Base-by-base conservation (phyloP, 1,284 basidiomycete genomes). In the Vanrija pseudolonga region DNA sequence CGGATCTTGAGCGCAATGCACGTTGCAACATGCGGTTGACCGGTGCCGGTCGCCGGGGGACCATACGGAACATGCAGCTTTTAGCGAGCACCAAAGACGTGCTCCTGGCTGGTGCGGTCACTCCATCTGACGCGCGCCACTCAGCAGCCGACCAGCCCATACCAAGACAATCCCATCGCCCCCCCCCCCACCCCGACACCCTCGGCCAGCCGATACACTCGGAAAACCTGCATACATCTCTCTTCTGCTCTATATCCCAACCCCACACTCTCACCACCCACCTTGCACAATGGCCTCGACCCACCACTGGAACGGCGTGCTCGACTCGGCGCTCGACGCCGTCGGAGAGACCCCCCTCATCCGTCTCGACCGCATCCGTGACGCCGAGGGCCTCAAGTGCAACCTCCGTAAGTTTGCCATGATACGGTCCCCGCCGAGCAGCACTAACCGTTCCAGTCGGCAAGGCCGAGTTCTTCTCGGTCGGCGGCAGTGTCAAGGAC, bases 401-500 rank as follows among this genome's bases (percentile, higher is more conserved):
- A 97, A 96, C 74, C 80, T 98, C 20, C 77, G 91, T 95, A 72
- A 70, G 90, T 80, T 41, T 11, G 23, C 26, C 3, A 40, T 26
- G 15, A n/a, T 20, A 45, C 7, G 32, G 22, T n/a, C 19, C 42
- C 18, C 8, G n/a, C 39, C 7, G n/a, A 18, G 8, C 39, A 40
- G n/a, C n/a, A 44, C 22, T 14, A 4, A 7, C 45, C 45, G 47
- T 23, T 15, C 23, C 57, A 92, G 88, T 96, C 68, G 94, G 83
- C 26, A 97, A 97, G 77, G 82, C 88, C 45, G 95, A 98, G 68
- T 96, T 84, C 74, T 84, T 90, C 68, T 95, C 91, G 22, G 86
- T 85, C 3, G 95, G 95, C 12, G 95, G 95, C 1, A 92, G 89
- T 4, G 88, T 97, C 61, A 98, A 98, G 79, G 95, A 98, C 72